Evolutionary conservation across 2,329 filamentous ascomycete genomes (phyloP).

Genomic region (Passalora sequoiae): DNA sequence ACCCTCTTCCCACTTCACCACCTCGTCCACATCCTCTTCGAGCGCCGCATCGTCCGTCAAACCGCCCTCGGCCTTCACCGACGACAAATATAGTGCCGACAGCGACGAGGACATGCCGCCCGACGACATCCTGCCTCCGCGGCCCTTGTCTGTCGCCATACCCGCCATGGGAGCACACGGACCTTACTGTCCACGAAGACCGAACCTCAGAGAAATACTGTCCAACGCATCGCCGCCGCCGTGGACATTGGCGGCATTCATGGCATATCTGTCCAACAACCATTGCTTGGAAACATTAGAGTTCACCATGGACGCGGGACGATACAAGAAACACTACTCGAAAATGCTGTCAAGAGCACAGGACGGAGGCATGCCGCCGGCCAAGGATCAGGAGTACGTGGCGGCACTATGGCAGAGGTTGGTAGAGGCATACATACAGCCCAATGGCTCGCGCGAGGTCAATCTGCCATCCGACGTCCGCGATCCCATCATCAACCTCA

Average conservation of each 20-base stretch:
- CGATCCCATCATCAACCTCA: conserved; percentile 66
- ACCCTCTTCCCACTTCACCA: conserved; percentile 28
- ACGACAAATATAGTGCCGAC: conserved; percentile 40
- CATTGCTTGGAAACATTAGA: conserved; percentile 95
- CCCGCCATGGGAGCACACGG: conserved; percentile 39
- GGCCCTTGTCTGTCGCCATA: conserved; percentile 49
- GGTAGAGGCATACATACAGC: conserved; percentile 82
- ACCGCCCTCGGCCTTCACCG: conserved; percentile 23
- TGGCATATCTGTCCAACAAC: conserved; percentile 93
- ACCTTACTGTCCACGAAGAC: conserved; percentile 56
- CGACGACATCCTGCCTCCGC: conserved; percentile 35
- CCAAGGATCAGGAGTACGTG: conserved; percentile 61
- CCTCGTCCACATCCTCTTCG: conserved; percentile 23
- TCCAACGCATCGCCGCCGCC: conserved; percentile 79
- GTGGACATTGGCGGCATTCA: conserved; percentile 88
- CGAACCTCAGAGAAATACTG: conserved; percentile 80
- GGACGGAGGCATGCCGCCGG: conserved; percentile 45
- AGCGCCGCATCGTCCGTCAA: conserved; percentile 24
- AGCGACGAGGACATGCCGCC: conserved; percentile 48
- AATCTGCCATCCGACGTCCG: conserved; percentile 84
- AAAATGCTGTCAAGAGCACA: conserved; percentile 50
- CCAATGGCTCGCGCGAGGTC: conserved; percentile 78
- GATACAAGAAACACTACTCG: conserved; percentile 67
- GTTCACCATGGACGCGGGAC: conserved; percentile 89
- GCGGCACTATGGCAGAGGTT: conserved; percentile 81